Conservation (phyloP, 192 early-diverging fungal genomes). For the Thoreauomyces humboldtii region DNA sequence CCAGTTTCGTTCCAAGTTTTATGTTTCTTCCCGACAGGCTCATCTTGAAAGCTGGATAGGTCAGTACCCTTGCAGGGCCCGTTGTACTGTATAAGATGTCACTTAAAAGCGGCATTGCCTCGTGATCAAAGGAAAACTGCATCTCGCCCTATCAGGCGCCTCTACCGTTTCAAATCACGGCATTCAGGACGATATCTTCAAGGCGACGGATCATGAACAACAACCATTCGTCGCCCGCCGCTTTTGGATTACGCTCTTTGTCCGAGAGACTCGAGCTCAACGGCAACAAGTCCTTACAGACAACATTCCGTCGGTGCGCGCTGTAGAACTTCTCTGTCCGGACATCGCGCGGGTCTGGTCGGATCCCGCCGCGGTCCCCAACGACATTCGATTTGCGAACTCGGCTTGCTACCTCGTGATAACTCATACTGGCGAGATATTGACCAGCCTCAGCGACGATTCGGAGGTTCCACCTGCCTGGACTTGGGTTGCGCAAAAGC, state of each 20-base stretch:
- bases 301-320: not conserved
- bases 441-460: not conserved
- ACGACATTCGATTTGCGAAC: not conserved
- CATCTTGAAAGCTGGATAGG: no score
- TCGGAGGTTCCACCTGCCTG: no score
- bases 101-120: no score
- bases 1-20: no score
- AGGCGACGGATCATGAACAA: not conserved
- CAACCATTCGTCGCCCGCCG: constrained; percentile 7
- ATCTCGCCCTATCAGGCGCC: no score
- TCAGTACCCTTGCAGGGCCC: no score
- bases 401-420: not conserved
- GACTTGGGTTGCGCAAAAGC: not conserved
- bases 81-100: no score
- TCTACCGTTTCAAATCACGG: no score
- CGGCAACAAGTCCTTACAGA: not conserved
- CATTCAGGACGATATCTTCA: not conserved
- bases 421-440: not conserved
- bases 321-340: not conserved
- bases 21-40: no score
- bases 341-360: constrained; percentile 10
- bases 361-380: not conserved
- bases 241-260: constrained; percentile 2
- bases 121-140: no score
- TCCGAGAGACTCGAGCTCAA: not conserved